Conservation (phyloP, 768 basidiomycete species). For the Tylopilus rubrobrunneus region DNA sequence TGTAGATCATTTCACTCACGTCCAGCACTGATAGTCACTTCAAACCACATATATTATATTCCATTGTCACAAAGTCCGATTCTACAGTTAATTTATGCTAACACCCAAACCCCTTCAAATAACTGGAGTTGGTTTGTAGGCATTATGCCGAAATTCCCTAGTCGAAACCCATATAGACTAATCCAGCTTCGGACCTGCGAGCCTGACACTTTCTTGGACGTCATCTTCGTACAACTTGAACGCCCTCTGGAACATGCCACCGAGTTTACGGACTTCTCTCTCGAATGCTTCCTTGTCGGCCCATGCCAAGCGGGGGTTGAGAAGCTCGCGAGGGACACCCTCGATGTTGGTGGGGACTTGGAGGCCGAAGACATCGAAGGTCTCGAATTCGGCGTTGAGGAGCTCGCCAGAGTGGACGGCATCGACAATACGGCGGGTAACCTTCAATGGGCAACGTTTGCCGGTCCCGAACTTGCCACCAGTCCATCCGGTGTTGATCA, state of each 20-base stretch:
- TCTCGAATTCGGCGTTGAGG: conserved; percentile 82
- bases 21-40: not conserved
- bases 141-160: not conserved
- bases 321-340: conserved; percentile 86
- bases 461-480: conserved; percentile 91
- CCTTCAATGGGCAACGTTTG: conserved; percentile 94
- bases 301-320: conserved; percentile 90
- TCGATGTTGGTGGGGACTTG: conserved; percentile 78
- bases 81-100: conserved; percentile 1
- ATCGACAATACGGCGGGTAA: conserved; percentile 94
- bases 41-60: not conserved
- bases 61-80: not conserved
- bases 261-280: conserved; percentile 84
- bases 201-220: conserved; percentile 73
- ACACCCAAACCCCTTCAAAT: too few species aligned
- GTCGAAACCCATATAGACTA: conserved; percentile 4
- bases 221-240: conserved; percentile 90
- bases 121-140: not conserved
- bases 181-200: conserved; percentile 65
- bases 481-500: conserved; percentile 98
- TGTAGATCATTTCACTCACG: not conserved
- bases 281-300: conserved; percentile 84
- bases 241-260: conserved; percentile 90
- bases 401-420: conserved; percentile 94
- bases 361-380: conserved; percentile 78